Conservation (phyloP, 2,329 filamentous ascomycete genomes). For the Paraconiothyrium sp. region DNA sequence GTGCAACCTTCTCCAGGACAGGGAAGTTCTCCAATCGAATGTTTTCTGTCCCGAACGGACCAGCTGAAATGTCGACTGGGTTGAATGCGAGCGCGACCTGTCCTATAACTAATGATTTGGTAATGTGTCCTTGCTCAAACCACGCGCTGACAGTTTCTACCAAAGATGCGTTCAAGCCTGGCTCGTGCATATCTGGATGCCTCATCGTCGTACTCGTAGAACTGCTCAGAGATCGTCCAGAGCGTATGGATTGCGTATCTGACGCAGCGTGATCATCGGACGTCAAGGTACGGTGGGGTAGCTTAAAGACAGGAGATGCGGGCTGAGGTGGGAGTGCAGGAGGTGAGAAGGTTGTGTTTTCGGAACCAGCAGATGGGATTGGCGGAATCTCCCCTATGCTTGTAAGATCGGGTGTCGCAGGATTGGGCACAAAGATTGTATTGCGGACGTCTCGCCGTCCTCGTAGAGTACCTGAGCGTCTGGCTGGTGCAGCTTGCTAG, state of each 20-base stretch:
- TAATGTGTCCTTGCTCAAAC: constrained; percentile 78
- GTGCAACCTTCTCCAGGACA: constrained; percentile 88
- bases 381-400: constrained; percentile 48
- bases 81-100: constrained; percentile 92
- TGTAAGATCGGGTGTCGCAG: constrained; percentile 48
- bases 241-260: constrained; percentile 91
- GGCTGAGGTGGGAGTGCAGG: constrained; percentile 43
- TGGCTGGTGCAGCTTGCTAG: constrained; percentile 66
- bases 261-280: constrained; percentile 71
- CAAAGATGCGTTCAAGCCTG: constrained; percentile 86
- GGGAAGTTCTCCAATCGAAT: constrained; percentile 89
- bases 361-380: constrained; percentile 34
- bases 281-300: constrained; percentile 45
- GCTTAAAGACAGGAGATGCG: constrained; percentile 47
- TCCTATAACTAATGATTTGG: constrained; percentile 78
- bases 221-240: constrained; percentile 79
- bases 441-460: constrained; percentile 92
- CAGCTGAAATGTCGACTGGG: constrained; percentile 56
- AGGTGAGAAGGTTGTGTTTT: constrained; percentile 27
- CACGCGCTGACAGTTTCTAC: constrained; percentile 90
- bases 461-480: constrained; percentile 75
- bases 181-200: constrained; percentile 82
- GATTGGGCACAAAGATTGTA: constrained; percentile 79
- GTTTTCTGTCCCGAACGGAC: constrained; percentile 62
- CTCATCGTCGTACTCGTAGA: constrained; percentile 69